Percentiles rank a stretch among this genome's conserved stretches.
These are phyloP conservation scores for Alloteropsis semialata DNA, from an alignment of 176 grass and related monocot genomes.

Conservation along the genomic window DNA sequence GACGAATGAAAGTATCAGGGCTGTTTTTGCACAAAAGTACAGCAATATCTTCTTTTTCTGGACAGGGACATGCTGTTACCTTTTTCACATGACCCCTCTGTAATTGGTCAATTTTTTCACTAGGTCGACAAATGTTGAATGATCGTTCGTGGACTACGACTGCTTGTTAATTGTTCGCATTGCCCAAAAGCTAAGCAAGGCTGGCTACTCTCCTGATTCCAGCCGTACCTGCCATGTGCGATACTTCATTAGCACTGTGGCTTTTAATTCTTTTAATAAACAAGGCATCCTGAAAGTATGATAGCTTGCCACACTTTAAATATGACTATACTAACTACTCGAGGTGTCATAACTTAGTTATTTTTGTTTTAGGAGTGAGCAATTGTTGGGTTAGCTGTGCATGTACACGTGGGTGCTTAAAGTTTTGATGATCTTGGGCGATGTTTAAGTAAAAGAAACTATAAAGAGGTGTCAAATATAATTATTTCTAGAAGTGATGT, in stretches of 20 bases:
- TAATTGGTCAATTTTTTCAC: not conserved
- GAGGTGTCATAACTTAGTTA: not conserved
- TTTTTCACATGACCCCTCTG: not conserved
- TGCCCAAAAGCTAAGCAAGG: not conserved
- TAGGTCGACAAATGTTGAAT: not conserved
- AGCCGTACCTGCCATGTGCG: not conserved
- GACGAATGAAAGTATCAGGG: constrained; percentile 2
- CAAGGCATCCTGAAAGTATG: not conserved
- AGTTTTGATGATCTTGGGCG: too few species aligned
- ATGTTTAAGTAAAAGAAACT: not conserved
- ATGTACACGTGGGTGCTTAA: not conserved
- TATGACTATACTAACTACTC: not conserved
- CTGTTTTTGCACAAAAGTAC: constrained; percentile 26
- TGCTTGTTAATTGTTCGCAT: not conserved
- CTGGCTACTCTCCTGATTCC: not conserved
- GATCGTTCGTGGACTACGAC: not conserved
- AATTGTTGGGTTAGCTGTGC: not conserved
- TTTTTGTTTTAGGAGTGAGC: not conserved
- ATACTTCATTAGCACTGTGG: not conserved
- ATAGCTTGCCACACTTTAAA: not conserved
- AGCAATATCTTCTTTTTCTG: not conserved
- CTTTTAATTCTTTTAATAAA: not conserved
- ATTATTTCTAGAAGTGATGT: not conserved
- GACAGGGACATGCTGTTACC: not conserved
- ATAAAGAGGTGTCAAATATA: not conserved